Evolutionary conservation across 371 early-diverging fungal genomes (phyloP).

Genomic region (Coemansia sp.): DNA sequence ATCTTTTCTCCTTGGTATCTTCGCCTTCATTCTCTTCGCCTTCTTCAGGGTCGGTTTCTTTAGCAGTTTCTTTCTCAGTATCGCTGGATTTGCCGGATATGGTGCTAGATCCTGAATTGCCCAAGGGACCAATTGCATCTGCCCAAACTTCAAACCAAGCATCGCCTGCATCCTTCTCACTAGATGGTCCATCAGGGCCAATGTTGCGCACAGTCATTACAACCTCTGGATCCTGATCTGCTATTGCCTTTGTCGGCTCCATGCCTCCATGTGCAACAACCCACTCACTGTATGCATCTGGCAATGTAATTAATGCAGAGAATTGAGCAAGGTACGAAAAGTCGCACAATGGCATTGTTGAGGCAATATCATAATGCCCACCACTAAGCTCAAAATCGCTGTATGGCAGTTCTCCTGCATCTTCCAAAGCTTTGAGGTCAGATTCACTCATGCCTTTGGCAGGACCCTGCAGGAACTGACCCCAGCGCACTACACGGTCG

Average conservation of each 20-base stretch:
- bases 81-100: neutral
- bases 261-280: constrained; percentile 69
- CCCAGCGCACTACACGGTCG: constrained; percentile 66
- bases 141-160: constrained; percentile 52
- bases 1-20: neutral
- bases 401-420: constrained; percentile 20
- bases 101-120: neutral
- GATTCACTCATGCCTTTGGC: neutral
- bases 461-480: constrained; percentile 56
- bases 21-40: neutral
- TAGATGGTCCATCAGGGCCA: constrained; percentile 20
- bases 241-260: constrained; percentile 56
- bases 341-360: constrained; percentile 57
- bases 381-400: constrained; percentile 17
- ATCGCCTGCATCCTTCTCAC: constrained; percentile 14
- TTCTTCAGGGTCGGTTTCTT: neutral
- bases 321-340: constrained; percentile 61
- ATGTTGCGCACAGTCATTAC: constrained; percentile 66
- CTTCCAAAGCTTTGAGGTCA: constrained; percentile 12
- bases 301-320: constrained; percentile 62
- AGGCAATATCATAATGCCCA: constrained; percentile 48
- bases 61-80: neutral
- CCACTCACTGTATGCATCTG: constrained; percentile 52
- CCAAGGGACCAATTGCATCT: constrained; percentile 10
- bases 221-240: constrained; percentile 57